Conservation (phyloP, 139 green algal genomes). For the Tetraselmis striata region DNA sequence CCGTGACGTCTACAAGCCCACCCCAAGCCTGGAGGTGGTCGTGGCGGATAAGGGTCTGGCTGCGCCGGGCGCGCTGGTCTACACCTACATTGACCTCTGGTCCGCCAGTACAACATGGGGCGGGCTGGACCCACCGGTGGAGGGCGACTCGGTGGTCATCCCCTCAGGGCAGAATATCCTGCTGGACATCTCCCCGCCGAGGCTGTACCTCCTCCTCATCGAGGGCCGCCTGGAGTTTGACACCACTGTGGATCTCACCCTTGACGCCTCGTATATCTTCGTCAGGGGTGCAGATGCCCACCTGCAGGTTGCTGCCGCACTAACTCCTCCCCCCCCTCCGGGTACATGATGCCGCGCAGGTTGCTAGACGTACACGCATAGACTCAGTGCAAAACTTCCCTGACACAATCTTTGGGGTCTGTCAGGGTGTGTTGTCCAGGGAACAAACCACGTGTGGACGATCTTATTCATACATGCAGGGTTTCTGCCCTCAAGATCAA, state of each 20-base stretch:
- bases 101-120: slow-evolving; percentile 50
- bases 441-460: too few species aligned
- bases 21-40: neutral
- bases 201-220: slow-evolving; percentile 36
- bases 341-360: too few species aligned
- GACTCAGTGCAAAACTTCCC: too few species aligned
- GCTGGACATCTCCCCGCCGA: slow-evolving; percentile 46
- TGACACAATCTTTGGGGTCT: too few species aligned
- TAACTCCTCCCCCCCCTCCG: too few species aligned
- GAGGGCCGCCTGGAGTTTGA: slow-evolving; percentile 55
- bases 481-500: too few species aligned
- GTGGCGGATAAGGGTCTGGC: neutral
- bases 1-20: neutral
- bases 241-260: slow-evolving; percentile 9
- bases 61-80: neutral
- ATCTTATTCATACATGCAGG: too few species aligned
- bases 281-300: slow-evolving; percentile 7
- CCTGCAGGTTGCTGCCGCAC: too few species aligned
- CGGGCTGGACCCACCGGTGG: slow-evolving; percentile 31
- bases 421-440: too few species aligned
- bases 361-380: too few species aligned
- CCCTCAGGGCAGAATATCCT: slow-evolving; percentile 35
- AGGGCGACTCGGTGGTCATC: slow-evolving; percentile 19
- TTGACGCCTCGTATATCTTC: slow-evolving; percentile 30
- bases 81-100: slow-evolving; percentile 42